A percentile compares a stretch with the other conserved stretches of the same genome.
phyloP scores from a whole-genome alignment of 129 eudicot genomes.

The Chrysanthemum seticuspe region DNA sequence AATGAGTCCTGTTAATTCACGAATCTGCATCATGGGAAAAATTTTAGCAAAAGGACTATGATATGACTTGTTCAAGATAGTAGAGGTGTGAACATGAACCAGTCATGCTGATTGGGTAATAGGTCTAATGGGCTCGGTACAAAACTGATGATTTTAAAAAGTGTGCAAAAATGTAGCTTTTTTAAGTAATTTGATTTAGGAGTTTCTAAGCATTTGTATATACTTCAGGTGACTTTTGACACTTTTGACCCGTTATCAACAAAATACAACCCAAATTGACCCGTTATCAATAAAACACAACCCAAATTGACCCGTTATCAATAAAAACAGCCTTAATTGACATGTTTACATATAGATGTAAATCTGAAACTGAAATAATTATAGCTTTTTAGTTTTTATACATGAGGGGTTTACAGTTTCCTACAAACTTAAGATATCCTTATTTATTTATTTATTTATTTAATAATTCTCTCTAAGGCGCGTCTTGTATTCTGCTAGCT shows the following conservation, averaged over 20 bases:
- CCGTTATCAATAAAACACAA: background rate
- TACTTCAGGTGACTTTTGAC: background rate
- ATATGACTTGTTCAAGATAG: background rate
- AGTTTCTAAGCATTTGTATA: background rate
- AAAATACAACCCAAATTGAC: background rate
- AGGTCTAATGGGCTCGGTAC: background rate
- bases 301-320: too few species aligned
- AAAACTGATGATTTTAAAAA: background rate
- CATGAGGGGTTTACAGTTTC: too few species aligned
- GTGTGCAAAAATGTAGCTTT: background rate
- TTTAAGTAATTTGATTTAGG: too few species aligned
- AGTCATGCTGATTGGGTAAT: background rate
- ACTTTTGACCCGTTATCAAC: background rate
- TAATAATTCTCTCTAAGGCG: background rate
- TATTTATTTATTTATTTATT: too few species aligned
- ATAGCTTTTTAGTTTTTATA: too few species aligned
- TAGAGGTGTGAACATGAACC: background rate
- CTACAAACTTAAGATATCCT: too few species aligned
- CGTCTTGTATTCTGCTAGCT: background rate
- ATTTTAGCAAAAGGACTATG: background rate
- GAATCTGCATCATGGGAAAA: conserved; percentile 30
- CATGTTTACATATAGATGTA: too few species aligned
- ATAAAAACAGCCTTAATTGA: background rate
- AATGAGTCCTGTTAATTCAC: conserved; percentile 43
- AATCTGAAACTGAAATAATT: too few species aligned